Conservation (phyloP, 2,329 filamentous ascomycete species). For the Venturia pyrina region DNA sequence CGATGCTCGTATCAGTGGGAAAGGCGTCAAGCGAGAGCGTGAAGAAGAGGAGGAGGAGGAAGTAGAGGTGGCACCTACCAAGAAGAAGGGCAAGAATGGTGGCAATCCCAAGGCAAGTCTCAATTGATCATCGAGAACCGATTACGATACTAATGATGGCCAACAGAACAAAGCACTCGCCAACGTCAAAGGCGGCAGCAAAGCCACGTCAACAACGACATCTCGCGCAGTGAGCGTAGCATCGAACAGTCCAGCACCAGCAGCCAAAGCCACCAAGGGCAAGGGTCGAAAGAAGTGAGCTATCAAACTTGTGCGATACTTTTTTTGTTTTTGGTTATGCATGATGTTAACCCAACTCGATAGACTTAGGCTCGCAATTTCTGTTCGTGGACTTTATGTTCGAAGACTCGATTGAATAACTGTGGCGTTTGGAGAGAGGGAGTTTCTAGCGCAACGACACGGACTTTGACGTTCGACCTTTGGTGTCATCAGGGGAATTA, state of each 20-base stretch:
- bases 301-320: neutral
- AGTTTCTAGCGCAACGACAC: neutral
- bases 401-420: neutral
- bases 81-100: constrained; percentile 88
- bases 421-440: neutral
- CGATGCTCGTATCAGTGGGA: constrained; percentile 33
- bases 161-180: constrained; percentile 85
- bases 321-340: neutral
- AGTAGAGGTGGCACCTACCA: constrained; percentile 72
- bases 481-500: neutral
- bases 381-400: neutral
- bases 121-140: constrained; percentile 9
- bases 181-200: constrained; percentile 70
- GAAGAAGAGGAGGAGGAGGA: constrained; percentile 84
- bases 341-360: neutral
- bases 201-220: constrained; percentile 63
- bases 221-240: constrained; percentile 84
- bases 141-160: constrained; percentile 17
- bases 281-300: constrained; percentile 36
- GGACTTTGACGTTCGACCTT: neutral
- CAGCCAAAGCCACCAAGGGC: constrained; percentile 35
- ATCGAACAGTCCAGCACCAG: constrained; percentile 54
- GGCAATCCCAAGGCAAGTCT: constrained; percentile 44
- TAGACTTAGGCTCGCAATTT: constrained; percentile 2
- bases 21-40: constrained; percentile 45